Conservation (phyloP, 2,329 filamentous ascomycete species). For the Colletotrichum euphorbiae region DNA sequence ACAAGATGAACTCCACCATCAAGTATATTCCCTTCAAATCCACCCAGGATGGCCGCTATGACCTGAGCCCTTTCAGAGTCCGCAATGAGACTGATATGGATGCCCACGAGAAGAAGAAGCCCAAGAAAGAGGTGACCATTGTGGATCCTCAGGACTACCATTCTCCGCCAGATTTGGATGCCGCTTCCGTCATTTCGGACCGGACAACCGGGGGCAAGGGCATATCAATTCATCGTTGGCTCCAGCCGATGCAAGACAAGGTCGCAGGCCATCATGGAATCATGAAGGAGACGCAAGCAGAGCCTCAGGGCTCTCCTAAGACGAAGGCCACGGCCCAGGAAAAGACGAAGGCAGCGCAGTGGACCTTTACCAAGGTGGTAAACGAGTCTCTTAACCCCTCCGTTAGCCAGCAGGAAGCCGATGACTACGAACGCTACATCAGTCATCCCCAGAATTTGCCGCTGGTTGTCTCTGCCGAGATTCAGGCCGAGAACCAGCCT, state of each 20-base stretch:
- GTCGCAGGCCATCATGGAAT: constrained; percentile 58
- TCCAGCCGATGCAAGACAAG: constrained; percentile 57
- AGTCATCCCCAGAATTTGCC: constrained; percentile 90
- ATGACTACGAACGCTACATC: constrained; percentile 91
- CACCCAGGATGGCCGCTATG: constrained; percentile 78
- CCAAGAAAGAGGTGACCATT: constrained; percentile 77
- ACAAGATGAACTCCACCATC: constrained; percentile 90
- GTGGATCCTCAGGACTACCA: constrained; percentile 66
- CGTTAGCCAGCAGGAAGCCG: constrained; percentile 79
- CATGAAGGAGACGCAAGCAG: constrained; percentile 62
- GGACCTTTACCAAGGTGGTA: constrained; percentile 89
- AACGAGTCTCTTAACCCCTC: constrained; percentile 87
- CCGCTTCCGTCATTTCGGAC: constrained; percentile 27
- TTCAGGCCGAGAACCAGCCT: constrained; percentile 67
- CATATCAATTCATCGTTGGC: constrained; percentile 71
- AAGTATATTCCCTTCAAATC: constrained; percentile 83
- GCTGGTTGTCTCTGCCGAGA: constrained; percentile 78
- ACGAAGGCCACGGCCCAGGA: constrained; percentile 72
- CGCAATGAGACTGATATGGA: constrained; percentile 73
- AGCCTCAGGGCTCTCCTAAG: constrained; percentile 48
- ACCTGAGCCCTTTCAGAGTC: constrained; percentile 89
- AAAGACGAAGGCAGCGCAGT: constrained; percentile 85
- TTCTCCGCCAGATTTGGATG: constrained; percentile 46
- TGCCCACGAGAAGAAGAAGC: constrained; percentile 69
- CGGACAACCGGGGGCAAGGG: constrained; percentile 45